Percentiles rank a stretch among this genome's conserved stretches.
phyloP scores from a whole-genome alignment of 306 rosid genomes.

The Fragaria nilgerrensis region DNA sequence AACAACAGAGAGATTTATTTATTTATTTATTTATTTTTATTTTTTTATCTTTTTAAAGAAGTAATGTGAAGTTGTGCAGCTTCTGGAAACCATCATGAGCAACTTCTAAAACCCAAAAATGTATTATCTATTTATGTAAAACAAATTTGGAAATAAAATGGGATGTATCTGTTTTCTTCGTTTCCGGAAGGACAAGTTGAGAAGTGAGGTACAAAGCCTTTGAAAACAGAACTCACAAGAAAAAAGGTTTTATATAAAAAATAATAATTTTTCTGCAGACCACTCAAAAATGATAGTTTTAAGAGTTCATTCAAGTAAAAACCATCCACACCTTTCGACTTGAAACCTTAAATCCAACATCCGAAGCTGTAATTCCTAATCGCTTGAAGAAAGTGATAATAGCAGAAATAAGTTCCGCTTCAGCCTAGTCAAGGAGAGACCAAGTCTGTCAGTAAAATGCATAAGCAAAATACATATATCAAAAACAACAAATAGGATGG shows the following conservation, averaged over 20 bases:
- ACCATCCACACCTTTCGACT: slow-evolving; percentile 76
- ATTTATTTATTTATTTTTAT: too few relatives aligned
- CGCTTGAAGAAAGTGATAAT: slow-evolving; percentile 83
- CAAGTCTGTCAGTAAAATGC: slow-evolving; percentile 14
- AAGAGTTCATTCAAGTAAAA: slow-evolving; percentile 8
- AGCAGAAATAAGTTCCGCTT: slow-evolving; percentile 90
- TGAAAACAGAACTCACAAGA: slow-evolving; percentile 17
- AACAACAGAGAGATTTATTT: not conserved
- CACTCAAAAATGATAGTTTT: not conserved
- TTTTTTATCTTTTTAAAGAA: not conserved
- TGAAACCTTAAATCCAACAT: slow-evolving; percentile 96
- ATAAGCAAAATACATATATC: not conserved
- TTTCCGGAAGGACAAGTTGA: not conserved
- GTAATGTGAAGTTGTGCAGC: not conserved
- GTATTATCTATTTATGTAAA: not conserved
- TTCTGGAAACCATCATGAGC: slow-evolving; percentile 6
- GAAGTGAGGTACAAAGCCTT: slow-evolving; percentile 23
- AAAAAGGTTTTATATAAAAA: not conserved
- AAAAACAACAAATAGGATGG: not conserved
- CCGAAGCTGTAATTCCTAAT: slow-evolving; percentile 77
- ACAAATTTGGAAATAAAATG: not conserved
- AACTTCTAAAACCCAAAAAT: not conserved
- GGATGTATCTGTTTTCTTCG: not conserved
- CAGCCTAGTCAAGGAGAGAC: slow-evolving; percentile 60
- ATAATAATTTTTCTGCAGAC: not conserved